Conservation (phyloP, 2,329 filamentous ascomycete genomes). For the Colletotrichum echinochloae region DNA sequence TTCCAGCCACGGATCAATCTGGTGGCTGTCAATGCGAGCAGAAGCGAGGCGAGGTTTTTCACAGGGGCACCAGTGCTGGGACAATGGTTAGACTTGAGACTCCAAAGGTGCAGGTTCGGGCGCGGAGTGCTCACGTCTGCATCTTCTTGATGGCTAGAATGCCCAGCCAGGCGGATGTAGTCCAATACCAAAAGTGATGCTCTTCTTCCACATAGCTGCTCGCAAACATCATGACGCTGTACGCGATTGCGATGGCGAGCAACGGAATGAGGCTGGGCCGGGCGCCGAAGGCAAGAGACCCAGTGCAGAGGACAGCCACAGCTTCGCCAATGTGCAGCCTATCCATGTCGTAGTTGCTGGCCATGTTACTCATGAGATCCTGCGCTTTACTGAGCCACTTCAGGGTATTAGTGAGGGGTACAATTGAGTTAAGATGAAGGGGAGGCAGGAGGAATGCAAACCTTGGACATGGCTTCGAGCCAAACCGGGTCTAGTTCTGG, state of each 20-base stretch:
- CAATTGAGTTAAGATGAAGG: too few relatives aligned
- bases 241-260: conserved; percentile 66
- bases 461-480: conserved; percentile 58
- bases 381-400: conserved; percentile 80
- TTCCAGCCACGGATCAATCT: conserved; percentile 87
- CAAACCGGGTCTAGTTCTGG: conserved; percentile 53
- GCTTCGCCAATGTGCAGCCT: conserved; percentile 65
- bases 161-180: conserved; percentile 76
- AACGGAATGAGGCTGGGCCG: conserved; percentile 56
- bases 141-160: conserved; percentile 63
- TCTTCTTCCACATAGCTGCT: conserved; percentile 99
- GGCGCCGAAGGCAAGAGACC: conserved; percentile 38
- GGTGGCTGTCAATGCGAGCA: conserved; percentile 63
- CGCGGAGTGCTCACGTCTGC: conserved; percentile 49
- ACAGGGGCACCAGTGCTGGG: conserved; percentile 6
- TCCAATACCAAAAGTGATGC: conserved; percentile 99
- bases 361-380: conserved; percentile 84
- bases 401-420: conserved; percentile 29
- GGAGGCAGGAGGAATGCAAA: conserved; percentile 42
- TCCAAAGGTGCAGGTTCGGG: too few relatives aligned
- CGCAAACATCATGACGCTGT: conserved; percentile 94
- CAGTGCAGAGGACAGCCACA: conserved; percentile 46
- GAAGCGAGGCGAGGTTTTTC: conserved; percentile 52
- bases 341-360: conserved; percentile 88
- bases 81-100: neutral